Conservation (phyloP, 1,139 yeast genomes). For the Geotrichum reessii region DNA sequence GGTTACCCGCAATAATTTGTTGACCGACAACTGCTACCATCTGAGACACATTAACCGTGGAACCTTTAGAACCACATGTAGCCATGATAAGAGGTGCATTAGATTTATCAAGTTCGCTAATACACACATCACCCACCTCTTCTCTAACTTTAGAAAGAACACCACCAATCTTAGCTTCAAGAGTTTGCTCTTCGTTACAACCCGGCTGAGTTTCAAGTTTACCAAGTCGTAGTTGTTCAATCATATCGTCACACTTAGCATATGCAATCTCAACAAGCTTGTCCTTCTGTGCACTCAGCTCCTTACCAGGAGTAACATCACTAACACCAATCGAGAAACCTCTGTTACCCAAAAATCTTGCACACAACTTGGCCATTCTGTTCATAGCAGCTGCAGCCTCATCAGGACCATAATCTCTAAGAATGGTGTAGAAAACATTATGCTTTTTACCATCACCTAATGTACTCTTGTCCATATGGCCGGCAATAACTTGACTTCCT, state of each 20-base stretch:
- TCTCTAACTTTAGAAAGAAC: slow-evolving; percentile 93
- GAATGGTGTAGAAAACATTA: slow-evolving; percentile 89
- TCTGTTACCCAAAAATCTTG: slow-evolving; percentile 85
- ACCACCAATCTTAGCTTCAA: slow-evolving; percentile 97
- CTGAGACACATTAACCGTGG: slow-evolving; percentile 94
- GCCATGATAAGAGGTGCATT: slow-evolving; percentile 99
- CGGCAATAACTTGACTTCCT: slow-evolving; percentile 83
- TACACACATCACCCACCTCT: slow-evolving; percentile 98
- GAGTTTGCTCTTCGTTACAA: slow-evolving; percentile 95
- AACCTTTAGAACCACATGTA: slow-evolving; percentile 98
- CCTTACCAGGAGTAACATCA: slow-evolving; percentile 91
- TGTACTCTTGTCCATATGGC: slow-evolving; percentile 94
- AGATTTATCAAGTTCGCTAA: slow-evolving; percentile 77
- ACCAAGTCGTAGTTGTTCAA: slow-evolving; percentile 72
- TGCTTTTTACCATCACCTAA: slow-evolving; percentile 98
- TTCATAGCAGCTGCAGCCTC: slow-evolving; percentile 97
- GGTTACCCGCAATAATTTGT: slow-evolving; percentile 96
- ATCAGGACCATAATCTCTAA: slow-evolving; percentile 91
- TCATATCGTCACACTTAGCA: slow-evolving; percentile 84
- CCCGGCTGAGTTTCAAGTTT: slow-evolving; percentile 98
- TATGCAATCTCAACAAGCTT: slow-evolving; percentile 88
- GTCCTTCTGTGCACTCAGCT: slow-evolving; percentile 74
- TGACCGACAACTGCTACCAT: slow-evolving; percentile 99
- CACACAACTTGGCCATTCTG: slow-evolving; percentile 96
- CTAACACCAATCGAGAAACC: slow-evolving; percentile 97